Evolutionary conservation across 1,139 yeast species (phyloP), one percentile per base, ranked within the genome.

Genomic region (Yamadazyma atlantica): DNA sequence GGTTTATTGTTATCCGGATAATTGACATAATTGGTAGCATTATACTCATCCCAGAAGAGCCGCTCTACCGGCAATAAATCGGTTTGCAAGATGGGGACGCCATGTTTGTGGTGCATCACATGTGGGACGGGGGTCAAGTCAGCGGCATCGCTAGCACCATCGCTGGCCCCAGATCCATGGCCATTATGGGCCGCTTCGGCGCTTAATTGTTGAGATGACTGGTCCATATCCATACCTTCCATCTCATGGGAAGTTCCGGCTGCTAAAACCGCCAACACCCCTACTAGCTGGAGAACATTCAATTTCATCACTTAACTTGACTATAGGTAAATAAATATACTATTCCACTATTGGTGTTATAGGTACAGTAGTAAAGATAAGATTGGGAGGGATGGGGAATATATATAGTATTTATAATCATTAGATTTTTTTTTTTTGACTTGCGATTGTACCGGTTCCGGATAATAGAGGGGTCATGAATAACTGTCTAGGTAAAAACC

Each of bases 11-110:
- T 59, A 1, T 73, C 55, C 1, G 73, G 75, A n/a, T 78, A 62
- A 10, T 75, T 79, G 60, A 87, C 78, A 58, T 75, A 89, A 11
- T 88, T 84, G 5, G 94, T 83, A n/a, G 95, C 79, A 53, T 85
- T 80, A 61, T 88, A 90, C 27, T 62, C 59, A 39, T 81, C 82
- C 97, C 97, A 90, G 59, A 73, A 89, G 18, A 73, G 58, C 39
- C 80, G 66, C 59, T 89, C 96, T 38, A 80, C 84, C 0, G 92
- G 85, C 28, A 80, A 72, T 34, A 89, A 66, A 21, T 77, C 54
- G 1, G 87, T 85, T 35, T 85, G 68, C 33, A 89, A 67, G 31
- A 89, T 85, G 0, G 96, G 92, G 43, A 76, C 57, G 1, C 96
- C 96, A 53, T 88, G 96, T 40, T 64, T 54, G 51, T 78, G 81